Evolutionary conservation across 2,329 filamentous ascomycete species (phyloP), one percentile per base, ranked within the genome.

Genomic region (Stachybotrys echinatus): DNA sequence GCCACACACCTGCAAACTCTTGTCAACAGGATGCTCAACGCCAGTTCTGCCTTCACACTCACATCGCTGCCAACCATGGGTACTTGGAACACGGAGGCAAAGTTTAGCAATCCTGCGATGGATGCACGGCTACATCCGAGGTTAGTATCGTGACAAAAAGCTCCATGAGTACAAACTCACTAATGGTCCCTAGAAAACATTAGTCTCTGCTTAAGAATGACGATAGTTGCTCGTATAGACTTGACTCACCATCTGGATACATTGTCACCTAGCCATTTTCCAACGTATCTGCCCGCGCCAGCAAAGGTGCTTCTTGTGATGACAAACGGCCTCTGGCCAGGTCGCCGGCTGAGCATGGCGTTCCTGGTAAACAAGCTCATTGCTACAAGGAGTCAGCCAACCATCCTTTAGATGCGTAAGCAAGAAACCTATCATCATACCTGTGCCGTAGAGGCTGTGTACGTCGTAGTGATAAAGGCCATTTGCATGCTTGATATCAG

Each of bases 241-340:
- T 34, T 34, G 10, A 18, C 38, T 18, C 18, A 40, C 37, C 74
- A 66, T 2, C 75, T 74, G 18, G 55, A 78, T 58, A 52, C 43
- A 38, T 59, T 60, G 49, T 60, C 57, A 19, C 78, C 78, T 4
- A 80, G 72, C 78, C 78, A 81, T 55, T 85, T 61, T 61, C 81
- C 59, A 67, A 90, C 56, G 74, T 88, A 70, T 2, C 67, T 57
- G 3, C 88, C 88, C 1, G 84, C 81, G 14, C 88, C 87, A 2
- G 85, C 82, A 59, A 87, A 91, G 0, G 86, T 90, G 22, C 81
- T 86, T 23, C 88, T 82, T 1, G 87, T 89, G 57, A 92, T 86
- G 48, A 91, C 73, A 21, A 90, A 62, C 1, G 87, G 85, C 0
- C 86, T 77, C 5, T 81, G 67, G 1, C 63, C 64, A 0, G 87